A percentile compares a stretch with the other conserved stretches of the same genome.
These are phyloP conservation scores for Tylopilus intermedius DNA, from an alignment of 768 basidiomycete genomes.

Conservation along the genomic window DNA sequence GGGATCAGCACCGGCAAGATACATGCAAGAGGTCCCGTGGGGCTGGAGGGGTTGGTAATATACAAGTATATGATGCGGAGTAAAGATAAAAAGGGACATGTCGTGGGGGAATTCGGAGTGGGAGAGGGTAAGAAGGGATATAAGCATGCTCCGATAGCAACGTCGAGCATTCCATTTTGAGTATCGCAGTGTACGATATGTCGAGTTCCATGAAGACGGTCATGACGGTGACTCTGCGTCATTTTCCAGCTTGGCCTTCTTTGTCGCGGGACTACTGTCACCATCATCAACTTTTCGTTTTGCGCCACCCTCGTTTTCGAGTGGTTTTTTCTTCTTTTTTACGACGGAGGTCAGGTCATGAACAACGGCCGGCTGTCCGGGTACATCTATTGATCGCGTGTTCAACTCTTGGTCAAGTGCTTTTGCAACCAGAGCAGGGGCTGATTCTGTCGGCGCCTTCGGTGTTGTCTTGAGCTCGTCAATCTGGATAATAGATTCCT, in stretches of 20 bases:
- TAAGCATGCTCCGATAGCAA: slow-evolving; percentile 46
- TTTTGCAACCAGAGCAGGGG: slow-evolving; percentile 65
- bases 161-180: slow-evolving; percentile 24
- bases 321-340: slow-evolving; percentile 71
- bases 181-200: neutral
- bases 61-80: slow-evolving; percentile 96
- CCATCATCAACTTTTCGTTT: slow-evolving; percentile 75
- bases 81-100: slow-evolving; percentile 65
- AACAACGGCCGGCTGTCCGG: slow-evolving; percentile 42
- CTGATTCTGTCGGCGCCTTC: slow-evolving; percentile 52
- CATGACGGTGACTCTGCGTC: slow-evolving; percentile 17
- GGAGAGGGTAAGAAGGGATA: slow-evolving; percentile 68
- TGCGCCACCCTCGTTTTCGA: slow-evolving; percentile 33
- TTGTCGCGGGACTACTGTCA: slow-evolving; percentile 42
- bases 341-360: slow-evolving; percentile 85
- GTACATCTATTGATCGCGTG: slow-evolving; percentile 31
- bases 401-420: slow-evolving; percentile 72
- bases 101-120: slow-evolving; percentile 80
- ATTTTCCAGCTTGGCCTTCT: slow-evolving; percentile 61
- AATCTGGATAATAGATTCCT: slow-evolving; percentile 48
- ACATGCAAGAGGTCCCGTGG: slow-evolving; percentile 94
- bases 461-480: slow-evolving; percentile 87
- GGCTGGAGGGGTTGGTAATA: slow-evolving; percentile 86
- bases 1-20: slow-evolving; percentile 96
- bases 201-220: neutral